Evolutionary conservation across 331 rosid genomes (phyloP), one percentile per base, ranked within the genome.

Genomic region (Pyrus hybrid): DNA sequence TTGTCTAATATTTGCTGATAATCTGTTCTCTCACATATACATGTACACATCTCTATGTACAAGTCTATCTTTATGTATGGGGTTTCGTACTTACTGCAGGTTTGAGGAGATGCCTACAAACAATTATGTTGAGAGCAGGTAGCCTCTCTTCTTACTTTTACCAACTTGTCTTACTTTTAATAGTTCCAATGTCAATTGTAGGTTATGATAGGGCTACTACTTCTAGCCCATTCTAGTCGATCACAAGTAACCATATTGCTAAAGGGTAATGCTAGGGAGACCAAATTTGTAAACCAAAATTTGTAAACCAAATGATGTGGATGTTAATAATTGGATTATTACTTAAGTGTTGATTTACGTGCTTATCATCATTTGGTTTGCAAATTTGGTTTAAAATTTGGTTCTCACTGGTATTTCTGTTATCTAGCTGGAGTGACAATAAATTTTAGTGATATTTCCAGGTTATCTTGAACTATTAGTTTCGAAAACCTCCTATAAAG

Each of bases 71-170:
- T 76, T 76, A 75, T 10, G 43, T 56, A 67, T 76, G 17, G 63
- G 76, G 69, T 63, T 75, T 73, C 75, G 28, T 57, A 23, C 47
- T 41, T 67, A 25, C 70, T 83, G 73, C 96, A 93, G 98, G 81
- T 94, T 94, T 85, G 99, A 85, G 83, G 99, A 94, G 91, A 94
- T 94, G 99, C 97, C 99, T 11, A 94, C 99, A 45, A 91, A 94
- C 80, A 92, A 89, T 79, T 94, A 78, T 77, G 99, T 94, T 14
- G 99, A 94, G 87, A 94, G 99, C 96, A 92, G 99, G 99, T 92
- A 81, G 62, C 54, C 71, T 6, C 13, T 63, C 26, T 70, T 76
- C 64, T 51, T 67, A 67, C 45, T 64, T 57, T 30, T 62, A 8
- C 64, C 45, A 54, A 57, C 54, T 23, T 56, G 6, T 70, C 23